Percentiles rank a stretch among this genome's conserved stretches.
phyloP scores from a whole-genome alignment of 768 basidiomycete species.

The Neoboletus magnificus region DNA sequence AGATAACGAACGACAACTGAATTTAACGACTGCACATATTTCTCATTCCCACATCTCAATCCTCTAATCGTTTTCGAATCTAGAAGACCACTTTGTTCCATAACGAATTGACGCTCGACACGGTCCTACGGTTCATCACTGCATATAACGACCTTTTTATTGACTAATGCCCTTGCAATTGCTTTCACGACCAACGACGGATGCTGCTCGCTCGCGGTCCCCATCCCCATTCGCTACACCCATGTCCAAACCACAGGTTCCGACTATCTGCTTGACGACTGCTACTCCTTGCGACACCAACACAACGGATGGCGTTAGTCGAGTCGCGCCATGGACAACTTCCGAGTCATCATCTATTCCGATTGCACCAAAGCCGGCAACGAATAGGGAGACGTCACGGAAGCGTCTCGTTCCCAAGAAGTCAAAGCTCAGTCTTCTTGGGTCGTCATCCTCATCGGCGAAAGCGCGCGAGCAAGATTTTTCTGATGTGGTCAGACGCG shows the following conservation, averaged over 20 bases:
- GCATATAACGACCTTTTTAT: slow-evolving; percentile 26
- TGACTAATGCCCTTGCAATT: slow-evolving; percentile 31
- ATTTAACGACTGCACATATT: slow-evolving; percentile 23
- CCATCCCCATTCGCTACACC: slow-evolving; percentile 29
- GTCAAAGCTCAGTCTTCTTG: slow-evolving; percentile 56
- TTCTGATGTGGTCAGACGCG: slow-evolving; percentile 56
- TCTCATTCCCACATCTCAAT: not conserved
- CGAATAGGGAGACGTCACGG: slow-evolving; percentile 24
- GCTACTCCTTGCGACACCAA: slow-evolving; percentile 61
- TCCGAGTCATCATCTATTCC: slow-evolving; percentile 14
- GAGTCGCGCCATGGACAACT: slow-evolving; percentile 21
- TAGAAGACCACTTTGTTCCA: slow-evolving; percentile 15
- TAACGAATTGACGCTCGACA: slow-evolving; percentile 26
- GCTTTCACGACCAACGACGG: slow-evolving; percentile 29
- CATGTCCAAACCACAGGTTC: slow-evolving; percentile 35
- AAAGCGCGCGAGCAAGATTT: slow-evolving; percentile 45
- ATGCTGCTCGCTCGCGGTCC: slow-evolving; percentile 24
- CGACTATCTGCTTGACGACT: slow-evolving; percentile 67
- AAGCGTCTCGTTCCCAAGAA: slow-evolving; percentile 71
- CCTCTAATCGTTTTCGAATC: slow-evolving; percentile 15
- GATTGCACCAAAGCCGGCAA: slow-evolving; percentile 28
- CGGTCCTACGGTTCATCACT: slow-evolving; percentile 13
- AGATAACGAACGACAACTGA: slow-evolving; percentile 21
- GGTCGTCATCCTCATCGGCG: slow-evolving; percentile 22
- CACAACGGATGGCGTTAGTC: slow-evolving; percentile 27